Percentiles rank a stretch among this genome's conserved stretches.
Evolutionary conservation across 169 alveolate genomes (phyloP).

Genomic region (Eimeria maxima): DNA sequence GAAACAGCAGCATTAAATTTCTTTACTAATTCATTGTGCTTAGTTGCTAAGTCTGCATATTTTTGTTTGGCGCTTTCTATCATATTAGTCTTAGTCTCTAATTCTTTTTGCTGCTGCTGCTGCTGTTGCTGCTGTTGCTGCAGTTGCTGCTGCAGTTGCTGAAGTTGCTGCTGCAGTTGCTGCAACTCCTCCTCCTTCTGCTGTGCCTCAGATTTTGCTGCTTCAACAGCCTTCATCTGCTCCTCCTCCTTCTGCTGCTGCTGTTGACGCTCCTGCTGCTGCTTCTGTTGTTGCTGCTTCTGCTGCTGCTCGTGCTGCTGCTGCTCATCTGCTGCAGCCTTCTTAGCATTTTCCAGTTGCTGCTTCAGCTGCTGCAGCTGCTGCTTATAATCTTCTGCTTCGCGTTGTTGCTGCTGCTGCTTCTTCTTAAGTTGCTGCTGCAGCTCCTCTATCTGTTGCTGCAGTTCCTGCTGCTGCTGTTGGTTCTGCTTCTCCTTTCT

Average conservation of each 20-base stretch:
- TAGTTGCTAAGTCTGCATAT: slow-evolving; percentile 73
- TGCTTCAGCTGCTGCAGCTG: slow-evolving; percentile 46
- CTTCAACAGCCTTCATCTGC: background rate
- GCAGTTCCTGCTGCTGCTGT: slow-evolving; percentile 44
- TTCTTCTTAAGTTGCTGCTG: slow-evolving; percentile 34
- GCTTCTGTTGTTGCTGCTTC: slow-evolving; percentile 32
- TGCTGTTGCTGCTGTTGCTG: slow-evolving; percentile 43
- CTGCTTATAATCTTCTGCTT: background rate
- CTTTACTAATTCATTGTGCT: slow-evolving; percentile 69
- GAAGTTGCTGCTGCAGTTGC: too few species aligned
- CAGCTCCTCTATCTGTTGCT: slow-evolving; percentile 28
- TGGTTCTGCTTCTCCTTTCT: slow-evolving; percentile 34
- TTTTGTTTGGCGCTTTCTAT: slow-evolving; percentile 56
- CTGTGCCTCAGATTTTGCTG: background rate
- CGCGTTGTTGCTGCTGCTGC: background rate
- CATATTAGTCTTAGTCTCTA: slow-evolving; percentile 9
- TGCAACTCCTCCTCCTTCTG: background rate
- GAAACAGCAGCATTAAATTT: slow-evolving; percentile 66
- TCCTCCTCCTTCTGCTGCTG: slow-evolving; percentile 13
- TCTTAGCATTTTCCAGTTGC: background rate
- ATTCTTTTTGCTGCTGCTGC: slow-evolving; percentile 31
- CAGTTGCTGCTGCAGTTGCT: slow-evolving; percentile 8
- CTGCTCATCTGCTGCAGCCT: slow-evolving; percentile 8
- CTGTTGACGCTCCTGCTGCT: slow-evolving; percentile 53
- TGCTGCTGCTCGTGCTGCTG: slow-evolving; percentile 51